Evolutionary conservation across 257 asterid species (phyloP), one percentile per base, ranked within the genome.

Genomic region (Plantago ovata): DNA sequence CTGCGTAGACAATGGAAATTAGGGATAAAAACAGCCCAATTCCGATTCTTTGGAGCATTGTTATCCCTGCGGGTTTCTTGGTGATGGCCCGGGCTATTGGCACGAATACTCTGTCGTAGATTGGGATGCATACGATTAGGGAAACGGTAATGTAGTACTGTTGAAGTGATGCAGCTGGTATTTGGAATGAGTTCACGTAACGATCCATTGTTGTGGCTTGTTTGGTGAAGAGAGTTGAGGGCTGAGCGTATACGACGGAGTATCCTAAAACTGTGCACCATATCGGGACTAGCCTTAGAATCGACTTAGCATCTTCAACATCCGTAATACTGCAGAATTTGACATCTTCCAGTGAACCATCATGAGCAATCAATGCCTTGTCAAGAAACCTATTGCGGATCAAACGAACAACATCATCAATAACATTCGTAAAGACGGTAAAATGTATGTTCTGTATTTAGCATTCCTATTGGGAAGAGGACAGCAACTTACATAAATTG

Each of bases 21-120:
- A 74, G 20, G 9, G 84, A 77, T 13, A 80, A 8, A n/a, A 73
- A 61, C 36, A 84, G 22, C 3, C 87, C 92, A 4, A 68, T 65
- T 18, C 88, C 85, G 0, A 80, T 69, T 1, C 94, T 60, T 45
- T 84, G 84, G 13, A 84, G 81, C 80, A 45, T 72, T 51, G 94
- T 58, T 57, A 84, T 79, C 28, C 95, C 94, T 0, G 86, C 69
- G 14, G 86, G 74, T 11, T 63, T 67, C 22, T 74, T 66, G 6
- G 91, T 66, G 13, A 84, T 10, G 53, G 71, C 52, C 70, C 82
- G 56, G 41, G 83, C 74, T 0, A 66, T 21, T 0, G 90, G 86
- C 0, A 82, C 68, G 3, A 82, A 21, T 12, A 70, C 10, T 2
- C 80, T 57, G 71, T 79, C 86, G 13, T 77, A 82, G 6, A 77